A percentile compares a stretch with the other conserved stretches of the same genome.
Evolutionary conservation across 495 filamentous ascomycete species (phyloP).

Genomic region (Xylaria acuta): DNA sequence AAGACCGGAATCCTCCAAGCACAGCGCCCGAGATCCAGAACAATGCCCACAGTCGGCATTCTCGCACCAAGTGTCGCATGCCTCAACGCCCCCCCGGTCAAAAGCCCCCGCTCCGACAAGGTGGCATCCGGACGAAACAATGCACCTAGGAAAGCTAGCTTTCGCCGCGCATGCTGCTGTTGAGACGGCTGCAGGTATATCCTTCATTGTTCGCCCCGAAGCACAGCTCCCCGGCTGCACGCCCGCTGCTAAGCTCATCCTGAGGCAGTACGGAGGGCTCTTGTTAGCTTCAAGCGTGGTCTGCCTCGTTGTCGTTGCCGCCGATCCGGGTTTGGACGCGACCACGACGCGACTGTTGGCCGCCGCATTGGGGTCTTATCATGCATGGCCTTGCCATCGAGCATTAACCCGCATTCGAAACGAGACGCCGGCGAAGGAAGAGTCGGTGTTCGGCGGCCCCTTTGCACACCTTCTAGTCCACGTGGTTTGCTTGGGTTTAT

Average conservation of each 20-base stretch:
- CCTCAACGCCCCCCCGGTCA: neutral
- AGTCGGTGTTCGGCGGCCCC: slow-evolving; percentile 14
- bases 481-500: slow-evolving; percentile 14
- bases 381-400: slow-evolving; percentile 47
- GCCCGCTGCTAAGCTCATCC: slow-evolving; percentile 42
- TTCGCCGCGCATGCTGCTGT: slow-evolving; percentile 37
- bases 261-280: slow-evolving; percentile 48
- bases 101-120: neutral
- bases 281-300: slow-evolving; percentile 45
- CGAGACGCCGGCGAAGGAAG: neutral
- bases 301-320: slow-evolving; percentile 31
- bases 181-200: slow-evolving; percentile 38
- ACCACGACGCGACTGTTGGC: slow-evolving; percentile 31
- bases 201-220: slow-evolving; percentile 39
- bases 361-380: slow-evolving; percentile 45
- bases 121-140: neutral
- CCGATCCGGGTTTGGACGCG: slow-evolving; percentile 35
- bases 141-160: slow-evolving; percentile 32
- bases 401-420: slow-evolving; percentile 35
- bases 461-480: slow-evolving; percentile 19
- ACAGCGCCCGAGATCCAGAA: neutral
- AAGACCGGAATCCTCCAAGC: neutral
- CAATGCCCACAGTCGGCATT: no score
- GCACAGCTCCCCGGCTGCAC: slow-evolving; percentile 41
- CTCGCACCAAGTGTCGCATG: neutral